These are phyloP conservation scores for Eragrostis nindensis DNA, from an alignment of 176 grass and related monocot genomes.

Conservation along the genomic window DNA sequence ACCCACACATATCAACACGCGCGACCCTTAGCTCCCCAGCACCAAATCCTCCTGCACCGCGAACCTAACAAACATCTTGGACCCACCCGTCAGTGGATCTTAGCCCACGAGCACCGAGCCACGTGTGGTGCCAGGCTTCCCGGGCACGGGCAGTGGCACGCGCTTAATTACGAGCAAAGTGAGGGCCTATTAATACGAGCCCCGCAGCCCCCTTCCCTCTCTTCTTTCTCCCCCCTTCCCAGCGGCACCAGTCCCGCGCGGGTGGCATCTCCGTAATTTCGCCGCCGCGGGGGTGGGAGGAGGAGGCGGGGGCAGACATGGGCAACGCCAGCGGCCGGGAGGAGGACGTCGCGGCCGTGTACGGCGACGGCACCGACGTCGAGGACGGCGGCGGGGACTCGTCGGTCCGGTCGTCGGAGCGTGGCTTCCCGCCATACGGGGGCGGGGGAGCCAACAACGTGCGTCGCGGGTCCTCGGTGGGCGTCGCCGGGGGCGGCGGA, in stretches of 20 bases:
- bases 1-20: conserved; percentile 32
- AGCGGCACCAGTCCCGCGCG: conserved; percentile 39
- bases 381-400: conserved; percentile 59
- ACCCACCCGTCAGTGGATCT: neutral
- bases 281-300: conserved; percentile 30
- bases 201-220: conserved; percentile 9
- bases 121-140: conserved; percentile 41
- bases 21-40: neutral
- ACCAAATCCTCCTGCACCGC: conserved; percentile 4
- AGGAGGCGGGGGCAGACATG: conserved; percentile 52
- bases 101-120: conserved; percentile 28
- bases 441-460: conserved; percentile 40
- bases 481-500: conserved; percentile 13
- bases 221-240: neutral
- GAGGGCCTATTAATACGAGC: conserved; percentile 28
- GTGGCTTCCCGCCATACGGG: conserved; percentile 47
- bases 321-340: conserved; percentile 87
- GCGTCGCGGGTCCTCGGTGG: conserved; percentile 49
- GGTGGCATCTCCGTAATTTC: conserved; percentile 65
- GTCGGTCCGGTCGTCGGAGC: conserved; percentile 58
- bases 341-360: conserved; percentile 50
- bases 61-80: neutral
- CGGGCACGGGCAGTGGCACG: conserved; percentile 54
- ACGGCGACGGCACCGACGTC: conserved; percentile 54
- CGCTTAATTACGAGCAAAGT: conserved; percentile 48